Evolutionary conservation across 2,329 filamentous ascomycete genomes (phyloP), one percentile per base, ranked within the genome.

Genomic region (Claviceps sp.): DNA sequence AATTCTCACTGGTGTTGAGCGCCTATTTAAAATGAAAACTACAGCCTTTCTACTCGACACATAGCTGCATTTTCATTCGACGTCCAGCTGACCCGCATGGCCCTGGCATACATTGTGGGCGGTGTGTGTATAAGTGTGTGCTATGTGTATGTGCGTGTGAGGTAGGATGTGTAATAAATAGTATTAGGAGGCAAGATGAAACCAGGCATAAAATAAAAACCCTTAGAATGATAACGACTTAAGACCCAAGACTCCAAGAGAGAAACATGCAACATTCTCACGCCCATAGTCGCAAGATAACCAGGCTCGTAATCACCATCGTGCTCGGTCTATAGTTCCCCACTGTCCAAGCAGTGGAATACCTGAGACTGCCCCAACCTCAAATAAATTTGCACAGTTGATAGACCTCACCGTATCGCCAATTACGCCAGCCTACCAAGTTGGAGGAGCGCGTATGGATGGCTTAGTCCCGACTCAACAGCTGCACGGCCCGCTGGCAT

Each of bases 401-500:
- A 9, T 34, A 34, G 9, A 34, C 30, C 30, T 34, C 30, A 11
- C 9, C 30, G 9, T 11, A 34, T 34, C 30, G 9, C n/a, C 51
- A 52, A 55, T 54, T 49, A 47, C 48, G 36, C 44, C 51, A 38
- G 48, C 56, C 52, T 52, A 50, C 48, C 43, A 49, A 54, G 42
- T 20, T 43, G 20, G 48, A 22, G 22, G 42, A 34, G 43, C 48
- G 40, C 48, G n/a, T 38, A 7, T 22, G 16, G 34, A 34, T 34
- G 26, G 47, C 16, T 4, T 7, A 37, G 43, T 47, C 16, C 18
- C 40, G 36, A 7, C 26, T 58, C 75, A 82, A 68, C 78, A 82
- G 60, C 72, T 73, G 67, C 78, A 82, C 54, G 73, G 70, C 20
- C 77, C 77, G 59, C 69, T 70, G 51, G 70, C 68, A 60, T 79